These are phyloP conservation scores for Dichotomocladium elegans DNA, from an alignment of 371 early-diverging fungal genomes.

Conservation along the genomic window DNA sequence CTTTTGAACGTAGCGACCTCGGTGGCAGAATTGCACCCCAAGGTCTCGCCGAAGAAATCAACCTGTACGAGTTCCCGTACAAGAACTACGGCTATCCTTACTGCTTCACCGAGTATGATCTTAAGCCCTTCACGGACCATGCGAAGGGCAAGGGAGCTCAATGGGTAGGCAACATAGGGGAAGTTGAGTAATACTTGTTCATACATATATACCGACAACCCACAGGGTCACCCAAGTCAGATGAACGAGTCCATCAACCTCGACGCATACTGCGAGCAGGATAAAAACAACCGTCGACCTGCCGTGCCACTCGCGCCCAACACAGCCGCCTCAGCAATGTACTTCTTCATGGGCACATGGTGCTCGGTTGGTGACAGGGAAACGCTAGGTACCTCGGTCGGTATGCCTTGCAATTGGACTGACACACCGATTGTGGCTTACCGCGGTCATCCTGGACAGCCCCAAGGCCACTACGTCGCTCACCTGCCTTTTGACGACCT, in stretches of 20 bases:
- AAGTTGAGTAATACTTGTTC: background rate
- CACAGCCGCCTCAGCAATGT: slow-evolving; percentile 18
- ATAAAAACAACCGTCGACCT: slow-evolving; percentile 21
- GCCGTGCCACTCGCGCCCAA: slow-evolving; percentile 23
- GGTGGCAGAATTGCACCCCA: slow-evolving; percentile 11
- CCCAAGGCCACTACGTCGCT: slow-evolving; percentile 31
- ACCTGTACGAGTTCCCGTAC: slow-evolving; percentile 27
- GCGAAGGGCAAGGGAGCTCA: slow-evolving; percentile 28
- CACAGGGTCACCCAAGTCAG: slow-evolving; percentile 34
- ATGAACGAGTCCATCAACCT: slow-evolving; percentile 26
- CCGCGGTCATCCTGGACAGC: slow-evolving; percentile 18
- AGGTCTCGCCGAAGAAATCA: slow-evolving; percentile 39
- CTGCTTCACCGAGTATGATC: slow-evolving; percentile 35
- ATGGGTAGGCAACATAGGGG: slow-evolving; percentile 13
- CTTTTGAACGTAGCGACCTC: slow-evolving; percentile 17
- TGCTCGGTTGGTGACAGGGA: slow-evolving; percentile 36
- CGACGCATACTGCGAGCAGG: slow-evolving; percentile 28
- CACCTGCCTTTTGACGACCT: slow-evolving; percentile 40
- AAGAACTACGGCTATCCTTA: slow-evolving; percentile 39
- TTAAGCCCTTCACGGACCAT: slow-evolving; percentile 9
- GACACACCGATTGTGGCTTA: slow-evolving; percentile 41
- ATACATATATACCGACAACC: background rate
- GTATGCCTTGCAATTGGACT: slow-evolving; percentile 50
- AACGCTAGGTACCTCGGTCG: slow-evolving; percentile 37
- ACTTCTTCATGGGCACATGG: slow-evolving; percentile 39